Percentiles rank a stretch among this genome's conserved stretches.
phyloP scores from a whole-genome alignment of 257 asterid genomes.

The Osmanthus fragrans region DNA sequence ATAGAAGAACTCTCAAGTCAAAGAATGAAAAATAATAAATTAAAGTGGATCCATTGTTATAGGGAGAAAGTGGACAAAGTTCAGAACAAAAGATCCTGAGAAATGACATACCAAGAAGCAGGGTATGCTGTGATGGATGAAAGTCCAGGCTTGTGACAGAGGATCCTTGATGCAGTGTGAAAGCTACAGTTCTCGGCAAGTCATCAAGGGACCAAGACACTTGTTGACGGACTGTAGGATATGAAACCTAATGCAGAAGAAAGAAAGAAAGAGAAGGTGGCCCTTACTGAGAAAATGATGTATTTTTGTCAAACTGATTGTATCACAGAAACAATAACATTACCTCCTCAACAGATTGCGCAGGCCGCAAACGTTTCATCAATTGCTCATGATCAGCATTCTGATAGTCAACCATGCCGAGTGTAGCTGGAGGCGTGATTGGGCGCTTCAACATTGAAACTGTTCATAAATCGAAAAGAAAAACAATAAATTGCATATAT shows the following conservation, averaged over 20 bases:
- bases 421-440: slow-evolving; percentile 86
- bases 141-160: slow-evolving; percentile 86
- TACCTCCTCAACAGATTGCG: slow-evolving; percentile 99
- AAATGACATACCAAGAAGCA: slow-evolving; percentile 72
- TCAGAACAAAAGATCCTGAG: slow-evolving; percentile 8
- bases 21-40: slow-evolving; percentile 7
- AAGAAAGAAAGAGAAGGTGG: slow-evolving; percentile 22
- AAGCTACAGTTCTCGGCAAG: slow-evolving; percentile 90
- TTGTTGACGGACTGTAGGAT: slow-evolving; percentile 83
- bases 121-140: slow-evolving; percentile 81
- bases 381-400: slow-evolving; percentile 90
- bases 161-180: slow-evolving; percentile 88
- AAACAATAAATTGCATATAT: slow-evolving; percentile 20
- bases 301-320: not conserved
- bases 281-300: not conserved
- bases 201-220: slow-evolving; percentile 83
- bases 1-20: slow-evolving; percentile 10
- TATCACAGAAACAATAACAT: slow-evolving; percentile 18
- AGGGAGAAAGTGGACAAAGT: not conserved
- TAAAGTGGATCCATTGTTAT: not conserved
- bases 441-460: slow-evolving; percentile 90
- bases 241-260: slow-evolving; percentile 64
- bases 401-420: slow-evolving; percentile 92
- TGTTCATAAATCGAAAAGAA: slow-evolving; percentile 30
- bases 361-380: slow-evolving; percentile 92